Conservation (phyloP, 768 basidiomycete species). For the Tricholoma furcatifolium region DNA sequence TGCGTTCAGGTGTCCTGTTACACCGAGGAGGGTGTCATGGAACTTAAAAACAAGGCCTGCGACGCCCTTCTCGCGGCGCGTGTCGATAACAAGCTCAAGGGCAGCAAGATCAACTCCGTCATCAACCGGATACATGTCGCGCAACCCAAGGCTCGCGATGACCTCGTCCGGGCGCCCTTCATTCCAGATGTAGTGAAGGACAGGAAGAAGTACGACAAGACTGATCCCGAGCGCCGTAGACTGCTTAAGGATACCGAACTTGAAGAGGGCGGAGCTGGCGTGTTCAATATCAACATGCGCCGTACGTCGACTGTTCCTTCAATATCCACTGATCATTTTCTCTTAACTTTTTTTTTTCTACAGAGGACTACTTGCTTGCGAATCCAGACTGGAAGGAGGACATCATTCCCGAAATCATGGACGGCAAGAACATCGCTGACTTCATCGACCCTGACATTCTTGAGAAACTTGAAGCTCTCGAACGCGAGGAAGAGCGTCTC, state of each 20-base stretch:
- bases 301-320: constrained; percentile 48
- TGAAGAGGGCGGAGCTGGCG: constrained; percentile 87
- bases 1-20: constrained; percentile 89
- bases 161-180: constrained; percentile 82
- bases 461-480: constrained; percentile 95
- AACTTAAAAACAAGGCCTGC: constrained; percentile 92
- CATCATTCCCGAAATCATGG: constrained; percentile 96
- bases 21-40: constrained; percentile 97
- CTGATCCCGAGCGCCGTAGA: constrained; percentile 72
- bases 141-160: constrained; percentile 85
- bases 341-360: constrained; percentile 1
- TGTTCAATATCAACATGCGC: constrained; percentile 88
- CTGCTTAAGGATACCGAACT: constrained; percentile 82
- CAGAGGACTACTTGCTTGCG: constrained; percentile 88
- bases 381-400: constrained; percentile 96
- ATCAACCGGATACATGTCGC: constrained; percentile 97
- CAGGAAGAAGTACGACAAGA: constrained; percentile 82
- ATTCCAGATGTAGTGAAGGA: constrained; percentile 84
- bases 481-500: constrained; percentile 94
- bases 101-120: constrained; percentile 87
- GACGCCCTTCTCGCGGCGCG: constrained; percentile 93
- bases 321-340: neutral
- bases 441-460: constrained; percentile 98
- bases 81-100: constrained; percentile 92
- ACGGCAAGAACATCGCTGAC: constrained; percentile 98